Evolutionary conservation across 257 asterid genomes (phyloP), one percentile per base, ranked within the genome.

Genomic region (Nicotiana obtusifolia): DNA sequence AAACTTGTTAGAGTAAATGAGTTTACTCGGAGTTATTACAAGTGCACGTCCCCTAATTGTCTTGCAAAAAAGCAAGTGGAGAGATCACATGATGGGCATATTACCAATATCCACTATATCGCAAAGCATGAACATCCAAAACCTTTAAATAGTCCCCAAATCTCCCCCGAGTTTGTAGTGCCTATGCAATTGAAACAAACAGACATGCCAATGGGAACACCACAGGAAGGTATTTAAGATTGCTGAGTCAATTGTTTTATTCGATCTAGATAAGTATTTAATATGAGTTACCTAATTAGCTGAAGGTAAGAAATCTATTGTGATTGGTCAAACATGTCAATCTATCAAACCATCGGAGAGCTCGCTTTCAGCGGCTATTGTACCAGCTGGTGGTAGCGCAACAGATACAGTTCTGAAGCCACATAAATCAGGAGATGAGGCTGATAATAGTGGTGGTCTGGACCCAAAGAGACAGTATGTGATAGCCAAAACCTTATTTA

Each of bases 1-100:
- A 95, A 95, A 89, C 82, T 93, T 77, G 94, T 93, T 59, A 95
- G 93, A 93, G 98, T 98, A 87, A 93, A 93, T 81, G 89, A 86
- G 84, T 93, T 89, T 82, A 82, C 87, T 71, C 96, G 98, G 80
- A 92, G 99, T 92, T 95, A 95, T 85, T 95, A 91, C 89, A 95
- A 85, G 78, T 95, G 99, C 76, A 93, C 98, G 68, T 83, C 82
- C 83, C 84, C 85, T 76, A 91, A 83, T 85, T 95, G 99, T 89
- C 87, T 79, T 81, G 92, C 94, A 5, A 95, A 95, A 87, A 95
- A 85, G 83, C 98, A 93, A 87, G 97, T 95, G 16, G 98, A 95
- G 91, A 92, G 90, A 88, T 88, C 97, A 64, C 91, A 92, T 24
- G 95, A 90, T 85, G 95, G 97, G 22, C 82, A 87, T 75, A 88